Evolutionary conservation across 1,139 yeast species (phyloP), one percentile per base, ranked within the genome.

Genomic region (Candida tunisiensis): DNA sequence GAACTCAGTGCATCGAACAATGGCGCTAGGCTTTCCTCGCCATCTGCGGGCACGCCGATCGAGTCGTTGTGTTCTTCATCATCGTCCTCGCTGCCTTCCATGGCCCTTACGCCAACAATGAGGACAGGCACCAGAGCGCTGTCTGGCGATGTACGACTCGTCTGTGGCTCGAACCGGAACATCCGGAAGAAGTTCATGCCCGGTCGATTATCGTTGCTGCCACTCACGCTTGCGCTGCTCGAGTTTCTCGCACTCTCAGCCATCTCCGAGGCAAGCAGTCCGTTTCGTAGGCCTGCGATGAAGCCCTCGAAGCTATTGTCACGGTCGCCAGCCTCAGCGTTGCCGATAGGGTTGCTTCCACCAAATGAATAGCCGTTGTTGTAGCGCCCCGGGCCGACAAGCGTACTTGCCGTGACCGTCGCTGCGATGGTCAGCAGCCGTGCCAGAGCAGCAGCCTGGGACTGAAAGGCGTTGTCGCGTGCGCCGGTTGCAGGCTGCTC

Each of bases 41-140:
- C 8, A 6, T 16, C 26, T n/a, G 9, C 25, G n/a, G 25, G 21
- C 19, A 28, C 25, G 15, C 28, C 26, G 11, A 23, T 25, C 3
- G 16, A 18, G 15, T 29, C 35, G 8, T 31, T 33, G n/a, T 26
- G 33, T 8, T 32, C 38, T 5, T 20, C 32, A 13, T 31, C 39
- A 9, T 39, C 42, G 22, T 37, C 35, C 17, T 31, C 36, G 10
- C 41, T 44, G 6, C 57, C 58, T 1, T n/a, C n/a, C n/a, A n/a
- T n/a, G n/a, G 68, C 59, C 13, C 69, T 46, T n/a, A 69, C 62
- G 4, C 74, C 73, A n/a, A 69, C 62, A 19, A 69, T 61, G 35
- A 69, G 45, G 5, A 69, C 67, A 0, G 75, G 75, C 2, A 68
- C 57, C 32, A 55, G 42, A 14, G 49, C 47, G 13, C 43, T 39